Conservation (phyloP, 306 rosid genomes). For the Cucurbita pepo region DNA sequence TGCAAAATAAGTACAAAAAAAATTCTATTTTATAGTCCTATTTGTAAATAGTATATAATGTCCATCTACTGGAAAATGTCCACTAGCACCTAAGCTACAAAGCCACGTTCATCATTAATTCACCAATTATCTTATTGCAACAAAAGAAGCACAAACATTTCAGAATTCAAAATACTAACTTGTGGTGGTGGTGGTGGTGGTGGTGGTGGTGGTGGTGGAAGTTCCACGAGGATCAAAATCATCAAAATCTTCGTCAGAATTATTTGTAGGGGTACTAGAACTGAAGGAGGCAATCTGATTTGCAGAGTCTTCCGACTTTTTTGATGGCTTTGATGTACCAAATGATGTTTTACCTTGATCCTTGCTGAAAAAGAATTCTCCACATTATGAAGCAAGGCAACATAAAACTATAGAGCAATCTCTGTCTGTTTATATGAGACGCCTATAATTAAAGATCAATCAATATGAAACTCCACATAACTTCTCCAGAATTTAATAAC, state of each 20-base stretch:
- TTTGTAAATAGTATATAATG: neutral
- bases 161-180: slow-evolving; percentile 38
- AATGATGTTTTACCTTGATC: slow-evolving; percentile 28
- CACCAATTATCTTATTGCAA: neutral
- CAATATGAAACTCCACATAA: neutral
- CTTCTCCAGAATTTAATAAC: neutral
- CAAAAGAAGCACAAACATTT: neutral
- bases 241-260: slow-evolving; percentile 56
- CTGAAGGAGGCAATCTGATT: slow-evolving; percentile 33
- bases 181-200: slow-evolving; percentile 17
- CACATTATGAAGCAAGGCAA: slow-evolving; percentile 16
- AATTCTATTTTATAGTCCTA: neutral
- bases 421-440: neutral
- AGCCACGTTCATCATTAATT: neutral
- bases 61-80: neutral
- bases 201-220: slow-evolving; percentile 37
- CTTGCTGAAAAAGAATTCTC: slow-evolving; percentile 35
- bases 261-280: slow-evolving; percentile 22
- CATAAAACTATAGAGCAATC: slow-evolving; percentile 7
- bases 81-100: neutral
- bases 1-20: neutral
- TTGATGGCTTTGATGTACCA: slow-evolving; percentile 33
- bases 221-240: slow-evolving; percentile 97
- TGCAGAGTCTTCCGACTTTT: slow-evolving; percentile 28
- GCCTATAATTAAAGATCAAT: neutral